phyloP scores from a whole-genome alignment of 2,329 filamentous ascomycete species.

The Curvularia sp. region DNA sequence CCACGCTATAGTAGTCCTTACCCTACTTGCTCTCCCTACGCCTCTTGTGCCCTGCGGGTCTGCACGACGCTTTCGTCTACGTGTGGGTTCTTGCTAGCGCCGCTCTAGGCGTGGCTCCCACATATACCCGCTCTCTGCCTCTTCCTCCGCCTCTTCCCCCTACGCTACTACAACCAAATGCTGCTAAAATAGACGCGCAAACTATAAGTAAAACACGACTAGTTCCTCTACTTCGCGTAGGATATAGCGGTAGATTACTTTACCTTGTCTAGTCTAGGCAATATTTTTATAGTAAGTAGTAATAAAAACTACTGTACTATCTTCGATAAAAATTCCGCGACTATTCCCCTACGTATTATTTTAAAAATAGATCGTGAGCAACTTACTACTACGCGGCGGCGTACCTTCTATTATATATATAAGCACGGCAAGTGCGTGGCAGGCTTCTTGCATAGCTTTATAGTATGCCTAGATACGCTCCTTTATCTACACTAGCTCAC shows the following conservation, averaged over 20 bases:
- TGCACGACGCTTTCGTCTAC: neutral
- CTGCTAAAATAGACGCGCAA: no score
- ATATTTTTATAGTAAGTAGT: constrained; percentile 35
- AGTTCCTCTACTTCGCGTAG: no score
- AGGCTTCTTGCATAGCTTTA: neutral
- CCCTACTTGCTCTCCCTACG: no score
- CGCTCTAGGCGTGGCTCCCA: constrained; percentile 13
- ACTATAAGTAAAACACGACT: no score
- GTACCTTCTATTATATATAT: constrained; percentile 2
- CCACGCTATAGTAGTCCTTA: constrained; percentile 10
- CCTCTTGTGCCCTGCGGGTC: constrained; percentile 5
- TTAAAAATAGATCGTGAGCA: constrained; percentile 26
- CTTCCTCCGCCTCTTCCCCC: no score
- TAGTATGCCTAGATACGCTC: constrained; percentile 1
- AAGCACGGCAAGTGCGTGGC: neutral
- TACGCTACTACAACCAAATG: no score
- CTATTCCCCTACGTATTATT: constrained; percentile 21
- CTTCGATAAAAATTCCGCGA: constrained; percentile 30
- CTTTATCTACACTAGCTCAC: neutral
- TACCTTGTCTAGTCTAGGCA: no score
- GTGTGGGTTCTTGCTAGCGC: constrained; percentile 22
- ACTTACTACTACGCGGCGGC: constrained; percentile 20
- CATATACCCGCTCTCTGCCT: no score
- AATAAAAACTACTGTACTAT: constrained; percentile 30
- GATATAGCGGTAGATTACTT: no score